Conservation (phyloP, 192 early-diverging fungal species). For the Geranomyces michiganensis region DNA sequence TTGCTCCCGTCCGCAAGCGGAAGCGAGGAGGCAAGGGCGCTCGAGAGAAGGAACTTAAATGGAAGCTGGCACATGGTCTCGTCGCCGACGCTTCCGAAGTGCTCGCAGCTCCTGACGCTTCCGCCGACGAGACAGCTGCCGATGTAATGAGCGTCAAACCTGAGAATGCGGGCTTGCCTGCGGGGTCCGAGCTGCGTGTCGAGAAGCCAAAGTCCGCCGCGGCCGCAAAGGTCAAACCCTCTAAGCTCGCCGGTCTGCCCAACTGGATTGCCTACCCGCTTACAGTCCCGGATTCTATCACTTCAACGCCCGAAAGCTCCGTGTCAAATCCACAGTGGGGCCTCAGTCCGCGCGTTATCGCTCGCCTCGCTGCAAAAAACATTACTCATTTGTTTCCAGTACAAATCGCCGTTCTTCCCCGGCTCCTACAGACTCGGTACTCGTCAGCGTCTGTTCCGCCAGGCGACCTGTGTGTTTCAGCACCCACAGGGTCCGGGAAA, state of each 20-base stretch:
- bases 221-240: not conserved
- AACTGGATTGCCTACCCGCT: slow-evolving; percentile 86
- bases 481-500: slow-evolving; percentile 95
- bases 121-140: not conserved
- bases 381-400: slow-evolving; percentile 84
- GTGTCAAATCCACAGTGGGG: slow-evolving; percentile 56
- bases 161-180: no score
- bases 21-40: slow-evolving; percentile 34
- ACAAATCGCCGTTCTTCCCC: slow-evolving; percentile 83
- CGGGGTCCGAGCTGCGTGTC: not conserved
- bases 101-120: not conserved
- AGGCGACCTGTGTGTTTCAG: slow-evolving; percentile 91
- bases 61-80: slow-evolving; percentile 20
- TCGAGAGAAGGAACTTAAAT: slow-evolving; percentile 33
- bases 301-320: slow-evolving; percentile 36
- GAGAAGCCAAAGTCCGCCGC: not conserved
- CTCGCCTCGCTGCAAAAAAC: slow-evolving; percentile 63
- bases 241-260: slow-evolving; percentile 73
- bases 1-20: slow-evolving; percentile 24
- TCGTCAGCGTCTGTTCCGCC: slow-evolving; percentile 68
- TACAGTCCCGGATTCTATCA: slow-evolving; percentile 63
- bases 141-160: not conserved
- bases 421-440: slow-evolving; percentile 67
- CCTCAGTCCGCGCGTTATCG: slow-evolving; percentile 54
- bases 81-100: not conserved